Evolutionary conservation across 2,329 filamentous ascomycete species (phyloP).

Genomic region (Dendrostoma leiphaemia): DNA sequence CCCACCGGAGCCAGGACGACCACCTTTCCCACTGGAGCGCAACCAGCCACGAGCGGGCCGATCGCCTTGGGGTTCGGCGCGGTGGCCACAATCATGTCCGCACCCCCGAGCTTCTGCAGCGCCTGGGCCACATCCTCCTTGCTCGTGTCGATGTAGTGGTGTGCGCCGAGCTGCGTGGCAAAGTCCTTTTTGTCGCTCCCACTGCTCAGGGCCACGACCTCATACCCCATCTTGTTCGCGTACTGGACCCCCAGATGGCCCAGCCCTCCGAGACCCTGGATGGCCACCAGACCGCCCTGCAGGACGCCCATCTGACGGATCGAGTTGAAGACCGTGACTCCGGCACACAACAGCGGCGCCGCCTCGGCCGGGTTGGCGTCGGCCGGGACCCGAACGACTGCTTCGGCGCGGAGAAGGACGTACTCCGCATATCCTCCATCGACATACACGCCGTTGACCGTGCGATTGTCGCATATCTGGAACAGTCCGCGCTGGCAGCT

Average conservation of each 20-base stretch:
- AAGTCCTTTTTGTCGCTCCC: conserved; percentile 67
- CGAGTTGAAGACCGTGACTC: conserved; percentile 62
- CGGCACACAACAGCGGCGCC: conserved; percentile 63
- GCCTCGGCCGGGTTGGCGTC: conserved; percentile 50
- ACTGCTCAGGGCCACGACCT: conserved; percentile 63
- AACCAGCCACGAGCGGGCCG: conserved; percentile 47
- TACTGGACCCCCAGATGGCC: conserved; percentile 78
- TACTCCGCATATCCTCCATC: conserved; percentile 71
- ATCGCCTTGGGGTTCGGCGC: conserved; percentile 60
- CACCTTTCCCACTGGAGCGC: conserved; percentile 53
- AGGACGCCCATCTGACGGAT: conserved; percentile 53
- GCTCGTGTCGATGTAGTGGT: conserved; percentile 58
- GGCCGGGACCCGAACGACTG: conserved; percentile 53
- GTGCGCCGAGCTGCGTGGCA: conserved; percentile 59
- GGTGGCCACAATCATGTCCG: conserved; percentile 58
- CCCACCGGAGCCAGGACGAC: conserved; percentile 54
- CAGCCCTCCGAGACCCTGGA: conserved; percentile 72
- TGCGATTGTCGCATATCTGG: conserved; percentile 65
- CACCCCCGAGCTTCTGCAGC: conserved; percentile 57
- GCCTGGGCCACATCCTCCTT: conserved; percentile 46
- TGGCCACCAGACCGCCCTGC: conserved; percentile 51
- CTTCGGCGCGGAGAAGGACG: conserved; percentile 57
- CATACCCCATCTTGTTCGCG: conserved; percentile 72
- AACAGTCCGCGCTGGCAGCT: conserved; percentile 61
- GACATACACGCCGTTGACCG: conserved; percentile 62